These are phyloP conservation scores for Hippophae tibetana DNA, from an alignment of 306 rosid species.

Conservation along the genomic window DNA sequence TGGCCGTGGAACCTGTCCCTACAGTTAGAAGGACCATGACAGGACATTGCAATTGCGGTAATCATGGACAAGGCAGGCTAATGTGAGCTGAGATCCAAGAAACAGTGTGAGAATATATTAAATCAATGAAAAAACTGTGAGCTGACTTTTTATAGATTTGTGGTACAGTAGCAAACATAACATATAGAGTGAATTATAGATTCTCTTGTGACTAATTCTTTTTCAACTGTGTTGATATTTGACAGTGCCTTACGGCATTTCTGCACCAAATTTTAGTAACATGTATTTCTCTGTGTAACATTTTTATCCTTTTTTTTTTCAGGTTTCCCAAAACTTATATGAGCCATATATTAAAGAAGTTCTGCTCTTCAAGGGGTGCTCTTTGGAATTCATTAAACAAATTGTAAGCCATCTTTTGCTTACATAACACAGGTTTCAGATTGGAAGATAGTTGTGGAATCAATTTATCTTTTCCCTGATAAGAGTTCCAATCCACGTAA, in stretches of 20 bases:
- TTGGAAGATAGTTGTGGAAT: background rate
- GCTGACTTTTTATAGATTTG: too few relatives aligned
- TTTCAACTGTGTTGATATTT: background rate
- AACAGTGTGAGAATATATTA: too few relatives aligned
- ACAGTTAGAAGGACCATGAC: too few relatives aligned
- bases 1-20: too few relatives aligned
- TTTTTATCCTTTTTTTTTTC: slow-evolving; percentile 13
- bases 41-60: too few relatives aligned
- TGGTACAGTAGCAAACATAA: too few relatives aligned
- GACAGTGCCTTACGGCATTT: background rate
- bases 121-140: too few relatives aligned
- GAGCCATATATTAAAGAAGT: slow-evolving; percentile 39
- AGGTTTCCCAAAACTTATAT: slow-evolving; percentile 48
- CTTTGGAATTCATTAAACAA: slow-evolving; percentile 48
- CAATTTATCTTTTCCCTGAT: background rate
- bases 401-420: slow-evolving; percentile 32
- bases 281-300: background rate
- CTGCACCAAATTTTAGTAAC: background rate
- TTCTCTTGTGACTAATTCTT: too few relatives aligned
- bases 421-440: background rate
- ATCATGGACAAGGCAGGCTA: too few relatives aligned
- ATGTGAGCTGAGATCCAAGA: too few relatives aligned
- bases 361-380: slow-evolving; percentile 47
- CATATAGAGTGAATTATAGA: too few relatives aligned
- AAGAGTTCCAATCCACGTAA: background rate